A percentile compares a stretch with the other conserved stretches of the same genome.
Evolutionary conservation across 2,329 filamentous ascomycete species (phyloP).

Genomic region (Cordyceps cicadae): DNA sequence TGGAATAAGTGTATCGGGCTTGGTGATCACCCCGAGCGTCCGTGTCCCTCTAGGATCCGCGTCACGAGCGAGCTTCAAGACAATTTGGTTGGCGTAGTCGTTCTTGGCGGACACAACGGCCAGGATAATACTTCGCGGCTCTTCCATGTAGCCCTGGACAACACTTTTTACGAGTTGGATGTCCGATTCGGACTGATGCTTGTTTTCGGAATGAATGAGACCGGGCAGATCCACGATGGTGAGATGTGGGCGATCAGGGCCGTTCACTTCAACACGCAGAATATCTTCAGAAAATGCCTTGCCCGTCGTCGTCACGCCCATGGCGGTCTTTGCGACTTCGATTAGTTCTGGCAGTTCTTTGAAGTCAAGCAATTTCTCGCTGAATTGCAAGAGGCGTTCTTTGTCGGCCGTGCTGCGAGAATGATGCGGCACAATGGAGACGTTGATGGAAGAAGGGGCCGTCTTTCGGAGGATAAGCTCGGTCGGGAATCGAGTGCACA

Average conservation of each 20-base stretch:
- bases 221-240: slow-evolving; percentile 42
- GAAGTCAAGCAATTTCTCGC: slow-evolving; percentile 24
- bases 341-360: slow-evolving; percentile 37
- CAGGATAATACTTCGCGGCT: slow-evolving; percentile 35
- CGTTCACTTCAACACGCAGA: slow-evolving; percentile 19
- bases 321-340: slow-evolving; percentile 35
- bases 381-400: background rate
- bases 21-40: slow-evolving; percentile 47
- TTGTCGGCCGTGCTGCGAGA: slow-evolving; percentile 1
- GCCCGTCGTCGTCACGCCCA: slow-evolving; percentile 29
- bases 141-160: slow-evolving; percentile 28
- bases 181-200: no score
- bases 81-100: slow-evolving; percentile 29
- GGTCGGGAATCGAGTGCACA: slow-evolving; percentile 49
- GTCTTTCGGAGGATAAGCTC: slow-evolving; percentile 39
- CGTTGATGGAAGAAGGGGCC: slow-evolving; percentile 13
- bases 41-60: background rate
- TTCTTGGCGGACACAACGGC: slow-evolving; percentile 34
- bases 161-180: no score
- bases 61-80: slow-evolving; percentile 14
- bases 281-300: slow-evolving; percentile 17
- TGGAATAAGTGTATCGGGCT: slow-evolving; percentile 28
- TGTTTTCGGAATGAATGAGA: slow-evolving; percentile 25
- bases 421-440: slow-evolving; percentile 17
- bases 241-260: slow-evolving; percentile 25